Evolutionary conservation across 2,329 filamentous ascomycete species (phyloP).

Genomic region (Fusarium zealandicum): DNA sequence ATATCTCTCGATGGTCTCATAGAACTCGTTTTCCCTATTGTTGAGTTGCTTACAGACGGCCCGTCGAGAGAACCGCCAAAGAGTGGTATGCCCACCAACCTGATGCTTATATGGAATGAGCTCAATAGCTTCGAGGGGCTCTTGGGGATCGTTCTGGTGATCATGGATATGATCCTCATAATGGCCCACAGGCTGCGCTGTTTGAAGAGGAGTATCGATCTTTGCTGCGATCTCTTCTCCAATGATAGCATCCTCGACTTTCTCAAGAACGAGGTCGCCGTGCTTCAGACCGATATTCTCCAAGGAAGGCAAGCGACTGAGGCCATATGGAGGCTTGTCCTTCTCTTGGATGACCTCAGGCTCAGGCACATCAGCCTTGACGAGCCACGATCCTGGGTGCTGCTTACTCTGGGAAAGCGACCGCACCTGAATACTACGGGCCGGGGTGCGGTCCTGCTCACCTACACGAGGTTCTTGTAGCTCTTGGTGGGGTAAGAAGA

Average conservation of each 20-base stretch:
- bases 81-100: conserved; percentile 93
- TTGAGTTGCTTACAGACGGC: conserved; percentile 98
- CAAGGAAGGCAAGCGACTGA: conserved; percentile 40
- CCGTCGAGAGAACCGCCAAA: conserved; percentile 93
- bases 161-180: conserved; percentile 60
- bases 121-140: conserved; percentile 88
- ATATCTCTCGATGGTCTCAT: conserved; percentile 90
- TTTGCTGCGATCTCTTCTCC: conserved; percentile 54
- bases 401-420: conserved; percentile 50
- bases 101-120: conserved; percentile 97
- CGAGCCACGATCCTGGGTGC: conserved; percentile 58
- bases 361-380: conserved; percentile 62
- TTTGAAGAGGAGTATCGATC: conserved; percentile 39
- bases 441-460: conserved; percentile 46
- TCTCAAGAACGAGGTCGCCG: conserved; percentile 45
- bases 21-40: conserved; percentile 98
- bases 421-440: conserved; percentile 58
- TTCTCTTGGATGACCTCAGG: conserved; percentile 42
- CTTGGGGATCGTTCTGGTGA: conserved; percentile 58
- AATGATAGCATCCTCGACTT: conserved; percentile 49
- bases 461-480: conserved; percentile 48
- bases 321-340: conserved; percentile 32
- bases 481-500: conserved; percentile 80
- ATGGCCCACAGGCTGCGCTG: conserved; percentile 50
- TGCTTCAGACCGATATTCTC: conserved; percentile 42